These are phyloP conservation scores for Pseudogymnoascus pannorum DNA, from an alignment of 2,329 filamentous ascomycete genomes.

Conservation along the genomic window DNA sequence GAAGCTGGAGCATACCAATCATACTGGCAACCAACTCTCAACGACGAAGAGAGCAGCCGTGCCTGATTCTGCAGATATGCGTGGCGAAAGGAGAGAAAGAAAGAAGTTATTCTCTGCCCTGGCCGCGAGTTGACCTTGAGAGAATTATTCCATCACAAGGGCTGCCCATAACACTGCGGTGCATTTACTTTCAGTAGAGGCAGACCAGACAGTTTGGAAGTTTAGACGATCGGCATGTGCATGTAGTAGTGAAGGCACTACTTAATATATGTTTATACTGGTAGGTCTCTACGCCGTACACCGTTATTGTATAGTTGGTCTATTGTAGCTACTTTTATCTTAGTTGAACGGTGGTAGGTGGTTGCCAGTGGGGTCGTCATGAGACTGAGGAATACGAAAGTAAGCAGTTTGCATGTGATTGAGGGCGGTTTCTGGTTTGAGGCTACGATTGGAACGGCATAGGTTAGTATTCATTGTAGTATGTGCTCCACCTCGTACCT, in stretches of 20 bases:
- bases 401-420: constrained; percentile 1
- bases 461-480: neutral
- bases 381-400: neutral
- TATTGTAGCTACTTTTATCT: neutral
- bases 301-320: too few relatives aligned
- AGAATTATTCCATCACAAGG: neutral
- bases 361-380: constrained; percentile 1
- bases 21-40: neutral
- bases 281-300: too few relatives aligned
- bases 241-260: neutral
- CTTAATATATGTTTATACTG: neutral
- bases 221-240: neutral
- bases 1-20: constrained; percentile 6
- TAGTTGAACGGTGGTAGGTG: neutral
- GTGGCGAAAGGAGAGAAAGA: neutral
- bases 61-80: neutral
- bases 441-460: neutral
- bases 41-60: neutral
- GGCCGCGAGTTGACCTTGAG: neutral
- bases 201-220: constrained; percentile 1
- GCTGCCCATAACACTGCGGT: neutral
- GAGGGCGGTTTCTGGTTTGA: neutral
- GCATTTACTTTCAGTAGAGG: neutral
- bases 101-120: constrained; percentile 1
- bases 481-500: neutral